phyloP scores from a whole-genome alignment of 306 rosid species.

The Phaseolus lunatus region DNA sequence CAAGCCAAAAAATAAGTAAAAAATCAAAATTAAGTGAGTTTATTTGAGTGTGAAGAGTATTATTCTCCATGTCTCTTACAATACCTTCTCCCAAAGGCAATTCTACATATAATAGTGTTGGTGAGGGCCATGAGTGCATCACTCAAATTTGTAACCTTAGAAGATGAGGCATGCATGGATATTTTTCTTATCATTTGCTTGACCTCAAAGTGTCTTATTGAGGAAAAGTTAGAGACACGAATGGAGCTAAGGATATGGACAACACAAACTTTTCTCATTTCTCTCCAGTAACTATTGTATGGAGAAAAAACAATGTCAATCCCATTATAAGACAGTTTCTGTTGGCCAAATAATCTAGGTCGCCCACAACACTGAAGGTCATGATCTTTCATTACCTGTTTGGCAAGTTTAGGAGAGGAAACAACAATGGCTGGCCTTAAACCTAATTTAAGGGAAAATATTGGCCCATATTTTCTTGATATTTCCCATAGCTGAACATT shows the following conservation, averaged over 20 bases:
- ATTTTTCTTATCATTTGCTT: conserved; percentile 12
- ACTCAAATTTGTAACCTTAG: conserved; percentile 3
- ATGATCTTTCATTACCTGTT: conserved; percentile 24
- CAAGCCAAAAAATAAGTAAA: too few relatives aligned
- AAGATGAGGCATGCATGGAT: conserved; percentile 9
- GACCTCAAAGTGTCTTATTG: conserved; percentile 37
- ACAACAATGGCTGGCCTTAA: conserved; percentile 24
- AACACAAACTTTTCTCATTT: conserved; percentile 43
- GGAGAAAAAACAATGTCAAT: conserved; percentile 47
- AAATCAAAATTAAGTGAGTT: too few relatives aligned
- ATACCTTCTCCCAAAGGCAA: conserved; percentile 49
- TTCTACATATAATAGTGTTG: conserved; percentile 46
- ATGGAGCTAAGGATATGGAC: conserved; percentile 43
- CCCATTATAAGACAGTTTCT: conserved; percentile 47
- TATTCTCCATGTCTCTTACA: too few relatives aligned
- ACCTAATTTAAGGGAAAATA: conserved; percentile 54
- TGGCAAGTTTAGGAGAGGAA: conserved; percentile 25
- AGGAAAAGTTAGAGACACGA: conserved; percentile 23
- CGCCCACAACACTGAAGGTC: conserved; percentile 39
- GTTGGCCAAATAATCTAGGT: conserved; percentile 13
- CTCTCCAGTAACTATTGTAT: conserved; percentile 51
- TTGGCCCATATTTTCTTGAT: conserved; percentile 45
- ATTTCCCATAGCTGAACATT: conserved; percentile 37
- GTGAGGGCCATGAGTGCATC: conserved; percentile 33
- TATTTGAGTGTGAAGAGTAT: too few relatives aligned